These are phyloP conservation scores for Andrographis paniculata DNA, from an alignment of 305 asterid species.

Conservation along the genomic window DNA sequence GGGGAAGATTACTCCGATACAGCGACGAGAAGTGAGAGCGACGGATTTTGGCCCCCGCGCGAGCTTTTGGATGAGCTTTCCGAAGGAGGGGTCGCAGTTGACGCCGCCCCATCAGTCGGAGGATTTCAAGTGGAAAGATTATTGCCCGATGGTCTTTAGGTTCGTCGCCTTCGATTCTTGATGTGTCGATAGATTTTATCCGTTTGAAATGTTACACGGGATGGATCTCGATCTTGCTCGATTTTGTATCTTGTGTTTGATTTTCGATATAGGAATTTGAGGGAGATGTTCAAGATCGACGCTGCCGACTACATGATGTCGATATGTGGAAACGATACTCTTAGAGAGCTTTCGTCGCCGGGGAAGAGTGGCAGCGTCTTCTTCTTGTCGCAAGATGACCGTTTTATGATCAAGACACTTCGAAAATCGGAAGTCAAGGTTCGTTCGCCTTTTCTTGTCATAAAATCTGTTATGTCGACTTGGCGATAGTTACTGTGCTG, in stretches of 20 bases:
- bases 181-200: background rate
- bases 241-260: constrained; percentile 12
- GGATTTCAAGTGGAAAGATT: constrained; percentile 98
- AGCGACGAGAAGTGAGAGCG: constrained; percentile 75
- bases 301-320: constrained; percentile 99
- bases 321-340: constrained; percentile 93
- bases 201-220: no score
- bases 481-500: no score
- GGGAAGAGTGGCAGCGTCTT: constrained; percentile 99
- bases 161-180: constrained; percentile 18
- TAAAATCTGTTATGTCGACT: constrained; percentile 7
- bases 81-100: constrained; percentile 82
- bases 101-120: constrained; percentile 94
- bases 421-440: constrained; percentile 98
- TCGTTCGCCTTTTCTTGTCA: constrained; percentile 21
- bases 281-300: constrained; percentile 96
- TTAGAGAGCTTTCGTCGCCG: constrained; percentile 96
- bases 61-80: constrained; percentile 94
- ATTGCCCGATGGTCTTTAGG: constrained; percentile 99
- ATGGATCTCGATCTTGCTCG: constrained; percentile 1
- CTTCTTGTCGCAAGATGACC: constrained; percentile 94
- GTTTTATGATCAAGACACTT: constrained; percentile 95
- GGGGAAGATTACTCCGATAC: constrained; percentile 96
- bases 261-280: constrained; percentile 53
- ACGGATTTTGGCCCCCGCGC: constrained; percentile 89